Evolutionary conservation across 2,329 filamentous ascomycete genomes (phyloP), one percentile per base, ranked within the genome.

Genomic region (Furcasterigmium sp.): DNA sequence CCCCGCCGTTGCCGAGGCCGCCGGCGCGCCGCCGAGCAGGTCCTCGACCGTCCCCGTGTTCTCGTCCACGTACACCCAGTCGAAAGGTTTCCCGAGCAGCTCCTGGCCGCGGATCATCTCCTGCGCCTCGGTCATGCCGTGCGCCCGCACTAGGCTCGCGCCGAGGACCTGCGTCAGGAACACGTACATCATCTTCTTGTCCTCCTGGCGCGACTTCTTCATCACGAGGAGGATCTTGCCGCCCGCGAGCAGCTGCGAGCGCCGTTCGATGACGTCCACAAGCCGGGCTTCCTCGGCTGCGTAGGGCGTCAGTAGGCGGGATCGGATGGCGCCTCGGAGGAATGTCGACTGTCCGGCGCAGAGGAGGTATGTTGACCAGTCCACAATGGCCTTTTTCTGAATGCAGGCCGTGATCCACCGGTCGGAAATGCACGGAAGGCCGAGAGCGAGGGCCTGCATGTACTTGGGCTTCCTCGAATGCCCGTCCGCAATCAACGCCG

Each of bases 391-490:
- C 6, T 72, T 69, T 25, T 78, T 78, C 1, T 72, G 62, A 3
- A 91, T 62, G 48, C 87, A 95, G 39, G 85, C 77, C 20, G 78
- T 73, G 38, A 95, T 70, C 91, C 93, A 98, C 43, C 84, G 82
- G 6, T 82, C 77, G 6, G 88, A 85, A 2, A 98, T 72, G 55
- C 91, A 95, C 0, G 93, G 93, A 0, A 98, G 66, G 1, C 88
- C 89, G 1, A 98, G 76, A 0, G 93, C 91, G 3, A 98, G 76
- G 0, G 93, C 93, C 65, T 97, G 91, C 74, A 97, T 87, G 61
- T 93, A 96, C 60, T 97, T 98, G 39, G 83, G 79, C 49, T 89
- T 90, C 37, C 91, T 82, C 7, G 87, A 93, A 60, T 95, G 86
- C 5, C 80, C 78, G 56, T 97, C 88, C 0, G 91, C 85, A 46